Conservation (phyloP, 192 early-diverging fungal species). For the Oehlia diaphana region DNA sequence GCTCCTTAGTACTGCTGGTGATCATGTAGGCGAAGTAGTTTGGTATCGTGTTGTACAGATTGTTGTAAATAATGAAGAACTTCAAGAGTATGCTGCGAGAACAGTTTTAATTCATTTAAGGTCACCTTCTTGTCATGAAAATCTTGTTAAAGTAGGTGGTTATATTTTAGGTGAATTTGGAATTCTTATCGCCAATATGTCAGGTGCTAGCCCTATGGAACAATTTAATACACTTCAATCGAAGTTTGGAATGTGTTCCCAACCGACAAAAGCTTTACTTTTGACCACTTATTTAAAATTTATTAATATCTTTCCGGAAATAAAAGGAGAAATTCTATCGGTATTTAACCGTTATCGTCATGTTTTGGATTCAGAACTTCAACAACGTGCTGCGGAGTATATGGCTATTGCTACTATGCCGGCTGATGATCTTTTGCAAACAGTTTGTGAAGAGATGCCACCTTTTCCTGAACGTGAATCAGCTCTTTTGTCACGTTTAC, state of each 20-base stretch:
- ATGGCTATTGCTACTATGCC: conserved; percentile 79
- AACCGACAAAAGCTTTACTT: conserved; percentile 78
- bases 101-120: conserved; percentile 79
- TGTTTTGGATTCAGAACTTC: conserved; percentile 92
- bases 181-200: conserved; percentile 87
- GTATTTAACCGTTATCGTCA: conserved; percentile 87
- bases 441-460: conserved; percentile 98
- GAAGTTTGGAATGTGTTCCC: conserved; percentile 81
- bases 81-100: conserved; percentile 91
- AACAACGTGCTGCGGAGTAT: conserved; percentile 98
- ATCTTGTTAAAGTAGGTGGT: conserved; percentile 90
- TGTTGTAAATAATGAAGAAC: conserved; percentile 91
- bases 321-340: conserved; percentile 81
- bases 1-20: conserved; percentile 92
- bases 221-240: conserved; percentile 95
- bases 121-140: conserved; percentile 95
- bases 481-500: conserved; percentile 76
- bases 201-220: conserved; percentile 84
- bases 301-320: conserved; percentile 97
- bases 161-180: conserved; percentile 99
- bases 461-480: conserved; percentile 95
- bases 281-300: conserved; percentile 96
- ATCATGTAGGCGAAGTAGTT: conserved; percentile 94
- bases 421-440: conserved; percentile 87
- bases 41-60: conserved; percentile 99